Evolutionary conservation across 2,329 filamentous ascomycete species (phyloP).

Genomic region (Hypoxylon sp.): DNA sequence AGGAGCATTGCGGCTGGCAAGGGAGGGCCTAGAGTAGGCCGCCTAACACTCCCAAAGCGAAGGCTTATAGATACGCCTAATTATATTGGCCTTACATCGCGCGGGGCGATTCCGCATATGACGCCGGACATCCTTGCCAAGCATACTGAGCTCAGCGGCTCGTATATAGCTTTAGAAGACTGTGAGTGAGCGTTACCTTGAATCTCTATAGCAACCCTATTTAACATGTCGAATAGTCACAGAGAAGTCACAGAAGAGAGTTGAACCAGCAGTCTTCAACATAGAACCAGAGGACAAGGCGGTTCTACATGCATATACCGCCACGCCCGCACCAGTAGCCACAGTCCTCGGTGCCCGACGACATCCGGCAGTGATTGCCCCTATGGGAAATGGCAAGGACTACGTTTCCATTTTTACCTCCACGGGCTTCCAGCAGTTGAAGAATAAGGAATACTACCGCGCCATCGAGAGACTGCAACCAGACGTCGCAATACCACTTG

Average conservation of each 20-base stretch:
- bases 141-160: constrained; percentile 73
- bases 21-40: constrained; percentile 73
- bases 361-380: constrained; percentile 78
- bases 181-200: constrained; percentile 70
- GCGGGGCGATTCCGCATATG: constrained; percentile 88
- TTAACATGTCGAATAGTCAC: constrained; percentile 59
- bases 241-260: constrained; percentile 58
- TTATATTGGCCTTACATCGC: constrained; percentile 82
- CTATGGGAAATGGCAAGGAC: constrained; percentile 76
- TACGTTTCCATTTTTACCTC: constrained; percentile 85
- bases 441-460: constrained; percentile 75
- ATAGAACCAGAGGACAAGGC: constrained; percentile 56
- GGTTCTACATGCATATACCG: constrained; percentile 81
- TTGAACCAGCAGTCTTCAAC: constrained; percentile 64
- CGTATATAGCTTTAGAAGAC: constrained; percentile 90
- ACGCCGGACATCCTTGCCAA: constrained; percentile 83
- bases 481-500: constrained; percentile 83
- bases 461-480: constrained; percentile 75
- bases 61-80: constrained; percentile 83
- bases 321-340: constrained; percentile 72
- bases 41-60: constrained; percentile 71
- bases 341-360: constrained; percentile 83
- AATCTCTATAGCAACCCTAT: constrained; percentile 2
- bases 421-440: constrained; percentile 82
- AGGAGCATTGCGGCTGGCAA: constrained; percentile 56